Evolutionary conservation across 768 basidiomycete genomes (phyloP), one percentile per base, ranked within the genome.

Genomic region (Nidularia sp.): DNA sequence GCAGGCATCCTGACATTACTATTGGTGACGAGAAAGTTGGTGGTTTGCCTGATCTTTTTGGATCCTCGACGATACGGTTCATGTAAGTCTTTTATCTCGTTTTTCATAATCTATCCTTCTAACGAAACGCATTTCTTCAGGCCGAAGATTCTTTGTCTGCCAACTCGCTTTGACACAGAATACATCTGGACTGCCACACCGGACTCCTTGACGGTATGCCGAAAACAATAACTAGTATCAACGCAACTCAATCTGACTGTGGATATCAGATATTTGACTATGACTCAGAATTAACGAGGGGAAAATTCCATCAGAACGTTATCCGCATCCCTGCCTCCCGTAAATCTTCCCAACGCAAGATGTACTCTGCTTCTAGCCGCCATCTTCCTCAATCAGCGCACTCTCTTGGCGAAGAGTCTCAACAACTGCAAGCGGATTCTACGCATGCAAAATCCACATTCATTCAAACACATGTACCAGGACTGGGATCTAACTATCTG

Each of bases 101-200:
- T 45, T 43, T 6, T 51, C 9, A 42, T 29, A 31, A 22, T 46
- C 18, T 15, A 32, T 33, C 33, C 35, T 57, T 6, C 25, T 53
- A 46, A 36, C 55, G 43, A 54, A 51, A 29, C 39, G 33, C 44
- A 43, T 34, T 33, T 32, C 41, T 49, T 12, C 55, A 84, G 82
- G 62, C 76, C 75, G n/a, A 82, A 84, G 58, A 66, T 78, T 31
- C 76, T 85, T n/a, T 74, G 74, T 18, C 72, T 85, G 46, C 81
- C 81, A 15, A 81, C 81, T 6, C 77, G 83, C n/a, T 84, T 84
- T 54, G 80, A 84, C 54, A 74, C 81, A 2, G 78, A 83, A 57
- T 80, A 74, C 53, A 68, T 83, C 35, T 85, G 83, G 83, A 74
- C 74, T 43, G 82, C 80, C 9, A 79, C 78, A n/a, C 66, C 76